A percentile compares a stretch with the other conserved stretches of the same genome.
Conservation (phyloP, 2,329 filamentous ascomycete genomes). For the Drechslerella coelobrocha region DNA sequence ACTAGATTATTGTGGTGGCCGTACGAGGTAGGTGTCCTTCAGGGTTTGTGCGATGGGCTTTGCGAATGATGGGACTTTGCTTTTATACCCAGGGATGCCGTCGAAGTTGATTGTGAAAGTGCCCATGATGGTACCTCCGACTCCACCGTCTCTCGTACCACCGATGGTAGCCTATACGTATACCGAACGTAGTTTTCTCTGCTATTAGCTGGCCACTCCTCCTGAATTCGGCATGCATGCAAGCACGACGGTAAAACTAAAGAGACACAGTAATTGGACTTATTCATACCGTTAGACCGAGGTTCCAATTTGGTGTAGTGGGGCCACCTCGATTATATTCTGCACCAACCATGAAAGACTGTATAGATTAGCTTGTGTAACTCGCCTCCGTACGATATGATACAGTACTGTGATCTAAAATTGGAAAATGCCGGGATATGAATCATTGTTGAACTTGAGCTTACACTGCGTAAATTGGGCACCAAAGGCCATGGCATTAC, state of each 20-base stretch:
- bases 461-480: neutral
- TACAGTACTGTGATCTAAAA: too few species aligned
- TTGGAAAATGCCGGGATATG: too few species aligned
- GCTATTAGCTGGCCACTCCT: too few species aligned
- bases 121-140: neutral
- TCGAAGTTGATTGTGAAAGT: neutral
- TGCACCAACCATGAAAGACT: too few species aligned
- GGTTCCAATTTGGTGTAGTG: neutral
- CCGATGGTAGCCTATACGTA: neutral
- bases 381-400: too few species aligned
- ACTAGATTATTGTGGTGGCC: too few species aligned
- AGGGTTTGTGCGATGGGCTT: neutral
- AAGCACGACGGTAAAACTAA: too few species aligned
- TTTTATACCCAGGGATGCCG: neutral
- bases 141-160: neutral
- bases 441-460: too few species aligned
- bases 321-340: neutral
- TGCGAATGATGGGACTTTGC: neutral
- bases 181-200: neutral
- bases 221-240: too few species aligned
- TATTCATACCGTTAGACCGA: neutral
- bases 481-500: neutral
- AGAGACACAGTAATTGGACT: too few species aligned
- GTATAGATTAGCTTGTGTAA: too few species aligned
- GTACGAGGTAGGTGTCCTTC: neutral